These are phyloP conservation scores for Pythium brachiatum DNA, from an alignment of 352 stramenopile genomes.

Conservation along the genomic window DNA sequence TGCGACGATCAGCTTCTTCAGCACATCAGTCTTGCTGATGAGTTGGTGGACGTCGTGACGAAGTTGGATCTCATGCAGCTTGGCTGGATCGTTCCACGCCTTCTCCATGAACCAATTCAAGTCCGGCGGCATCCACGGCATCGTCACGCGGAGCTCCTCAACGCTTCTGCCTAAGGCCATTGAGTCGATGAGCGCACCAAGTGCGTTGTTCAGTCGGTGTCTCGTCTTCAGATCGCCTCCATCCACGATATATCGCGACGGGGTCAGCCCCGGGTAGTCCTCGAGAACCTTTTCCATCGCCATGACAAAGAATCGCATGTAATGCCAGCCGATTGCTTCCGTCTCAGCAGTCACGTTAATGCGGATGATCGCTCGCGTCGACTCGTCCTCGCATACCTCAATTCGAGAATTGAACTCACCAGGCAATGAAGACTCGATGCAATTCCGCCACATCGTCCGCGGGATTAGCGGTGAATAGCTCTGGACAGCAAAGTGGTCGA, in stretches of 20 bases:
- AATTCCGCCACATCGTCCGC: background rate
- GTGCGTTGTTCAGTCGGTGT: background rate
- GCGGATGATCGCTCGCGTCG: constrained; percentile 8
- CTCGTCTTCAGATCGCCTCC: background rate
- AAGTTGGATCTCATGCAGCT: constrained; percentile 9
- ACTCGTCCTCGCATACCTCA: background rate
- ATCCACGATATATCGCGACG: constrained; percentile 22
- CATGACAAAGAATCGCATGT: constrained; percentile 23
- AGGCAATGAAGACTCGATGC: constrained; percentile 19
- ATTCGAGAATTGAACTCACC: constrained; percentile 12
- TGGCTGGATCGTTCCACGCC: constrained; percentile 10
- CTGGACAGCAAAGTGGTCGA: constrained; percentile 31
- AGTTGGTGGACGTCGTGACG: constrained; percentile 9
- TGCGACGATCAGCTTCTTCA: constrained; percentile 7
- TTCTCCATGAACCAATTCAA: constrained; percentile 21
- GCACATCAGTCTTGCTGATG: constrained; percentile 14
- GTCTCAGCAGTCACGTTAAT: constrained; percentile 18
- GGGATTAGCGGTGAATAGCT: constrained; percentile 25
- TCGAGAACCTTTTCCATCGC: constrained; percentile 24
- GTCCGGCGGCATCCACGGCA: constrained; percentile 15
- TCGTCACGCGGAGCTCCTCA: background rate
- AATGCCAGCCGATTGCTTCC: background rate
- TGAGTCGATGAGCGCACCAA: constrained; percentile 6
- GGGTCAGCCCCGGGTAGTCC: constrained; percentile 9
- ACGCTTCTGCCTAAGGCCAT: background rate